Evolutionary conservation across 1,139 yeast genomes (phyloP).

Genomic region (Hansenula sp.): DNA sequence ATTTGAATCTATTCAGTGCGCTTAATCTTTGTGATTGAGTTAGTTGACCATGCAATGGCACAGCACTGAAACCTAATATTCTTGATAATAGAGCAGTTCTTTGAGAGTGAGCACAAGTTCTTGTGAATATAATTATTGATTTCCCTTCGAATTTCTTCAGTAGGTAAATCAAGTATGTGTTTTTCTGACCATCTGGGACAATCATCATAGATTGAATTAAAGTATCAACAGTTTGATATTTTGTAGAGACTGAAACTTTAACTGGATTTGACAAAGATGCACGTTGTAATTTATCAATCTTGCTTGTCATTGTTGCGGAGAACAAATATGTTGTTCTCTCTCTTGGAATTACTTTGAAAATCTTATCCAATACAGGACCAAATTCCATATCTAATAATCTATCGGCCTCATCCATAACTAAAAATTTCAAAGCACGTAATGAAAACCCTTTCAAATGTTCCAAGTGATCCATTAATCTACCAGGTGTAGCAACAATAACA

Average conservation of each 20-base stretch:
- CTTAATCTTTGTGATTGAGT: conserved; percentile 91
- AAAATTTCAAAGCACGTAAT: conserved; percentile 69
- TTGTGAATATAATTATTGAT: conserved; percentile 82
- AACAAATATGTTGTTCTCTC: conserved; percentile 84
- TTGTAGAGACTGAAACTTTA: conserved; percentile 82
- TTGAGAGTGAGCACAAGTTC: conserved; percentile 95
- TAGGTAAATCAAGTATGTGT: conserved; percentile 78
- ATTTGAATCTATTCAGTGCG: conserved; percentile 86
- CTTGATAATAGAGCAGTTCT: conserved; percentile 81
- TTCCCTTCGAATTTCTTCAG: conserved; percentile 85
- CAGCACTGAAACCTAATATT: conserved; percentile 80
- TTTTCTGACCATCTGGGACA: conserved; percentile 89
- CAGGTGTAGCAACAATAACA: conserved; percentile 93
- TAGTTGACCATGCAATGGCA: conserved; percentile 92
- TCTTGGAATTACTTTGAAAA: conserved; percentile 79
- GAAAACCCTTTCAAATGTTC: conserved; percentile 94
- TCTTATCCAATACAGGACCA: conserved; percentile 89
- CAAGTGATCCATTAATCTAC: conserved; percentile 91
- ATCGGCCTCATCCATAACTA: conserved; percentile 98
- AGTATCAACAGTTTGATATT: conserved; percentile 91
- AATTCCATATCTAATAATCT: conserved; percentile 94
- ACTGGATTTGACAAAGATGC: conserved; percentile 91
- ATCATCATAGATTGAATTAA: conserved; percentile 86
- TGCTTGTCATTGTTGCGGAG: conserved; percentile 95
- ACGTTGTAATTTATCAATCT: conserved; percentile 89